Percentiles rank a stretch among this genome's conserved stretches.
Evolutionary conservation across 352 stramenopile species (phyloP).

Genomic region (Pythium dissimile): DNA sequence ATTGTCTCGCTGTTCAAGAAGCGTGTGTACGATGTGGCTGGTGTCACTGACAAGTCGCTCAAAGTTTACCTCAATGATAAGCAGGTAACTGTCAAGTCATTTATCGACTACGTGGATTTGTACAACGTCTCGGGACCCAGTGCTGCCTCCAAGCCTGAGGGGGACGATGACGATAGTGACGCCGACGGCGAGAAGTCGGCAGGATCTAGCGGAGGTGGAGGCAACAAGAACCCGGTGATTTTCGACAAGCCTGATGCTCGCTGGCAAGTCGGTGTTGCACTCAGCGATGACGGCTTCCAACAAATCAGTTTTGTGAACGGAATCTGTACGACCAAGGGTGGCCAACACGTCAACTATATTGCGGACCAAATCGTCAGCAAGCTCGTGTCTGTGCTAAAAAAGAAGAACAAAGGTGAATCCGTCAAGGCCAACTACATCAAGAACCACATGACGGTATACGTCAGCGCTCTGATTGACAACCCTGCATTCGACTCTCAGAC

Average conservation of each 20-base stretch:
- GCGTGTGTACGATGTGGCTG: constrained; percentile 96
- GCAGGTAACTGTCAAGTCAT: constrained; percentile 90
- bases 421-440: constrained; percentile 95
- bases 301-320: constrained; percentile 98
- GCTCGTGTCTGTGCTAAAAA: constrained; percentile 90
- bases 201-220: constrained; percentile 26
- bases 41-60: constrained; percentile 90
- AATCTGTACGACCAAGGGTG: constrained; percentile 95
- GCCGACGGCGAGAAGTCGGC: constrained; percentile 10
- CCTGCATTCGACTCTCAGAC: constrained; percentile 97
- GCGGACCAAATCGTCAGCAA: constrained; percentile 88
- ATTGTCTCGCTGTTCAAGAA: constrained; percentile 97
- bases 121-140: constrained; percentile 52
- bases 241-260: constrained; percentile 92
- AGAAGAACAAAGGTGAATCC: constrained; percentile 91
- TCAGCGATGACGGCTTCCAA: constrained; percentile 93
- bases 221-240: constrained; percentile 55
- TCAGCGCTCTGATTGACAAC: constrained; percentile 97
- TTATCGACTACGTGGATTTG: constrained; percentile 92
- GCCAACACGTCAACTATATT: constrained; percentile 95
- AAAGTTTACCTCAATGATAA: constrained; percentile 95
- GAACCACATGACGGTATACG: constrained; percentile 95
- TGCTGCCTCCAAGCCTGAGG: constrained; percentile 23
- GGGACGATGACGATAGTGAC: constrained; percentile 27
- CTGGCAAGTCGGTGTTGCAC: constrained; percentile 93